Percentiles rank a stretch among this genome's conserved stretches.
Conservation (phyloP, 768 basidiomycete species). For the Lactifluus hygrophoroides region DNA sequence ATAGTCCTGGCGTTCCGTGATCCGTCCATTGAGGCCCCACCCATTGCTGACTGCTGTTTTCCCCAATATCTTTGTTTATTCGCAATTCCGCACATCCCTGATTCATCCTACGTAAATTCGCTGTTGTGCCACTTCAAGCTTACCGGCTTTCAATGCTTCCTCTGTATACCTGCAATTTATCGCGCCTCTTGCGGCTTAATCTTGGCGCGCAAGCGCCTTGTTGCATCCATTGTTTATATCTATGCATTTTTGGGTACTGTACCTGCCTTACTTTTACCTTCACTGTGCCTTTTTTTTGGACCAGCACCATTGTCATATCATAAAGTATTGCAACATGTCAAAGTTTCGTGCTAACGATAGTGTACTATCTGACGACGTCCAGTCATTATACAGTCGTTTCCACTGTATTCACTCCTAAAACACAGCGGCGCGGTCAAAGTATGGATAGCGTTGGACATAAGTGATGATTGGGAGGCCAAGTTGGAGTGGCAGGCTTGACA, state of each 20-base stretch:
- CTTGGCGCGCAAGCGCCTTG: not conserved
- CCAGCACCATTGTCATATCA: constrained; percentile 11
- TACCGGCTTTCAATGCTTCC: not conserved
- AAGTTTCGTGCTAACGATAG: constrained; percentile 12
- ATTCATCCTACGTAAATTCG: constrained; percentile 3
- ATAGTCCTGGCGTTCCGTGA: constrained; percentile 11
- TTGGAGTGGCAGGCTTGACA: too few species aligned
- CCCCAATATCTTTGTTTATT: not conserved
- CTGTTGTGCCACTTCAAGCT: not conserved
- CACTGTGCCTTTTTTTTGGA: constrained; percentile 1
- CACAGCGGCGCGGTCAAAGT: too few species aligned
- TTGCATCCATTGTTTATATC: constrained; percentile 17
- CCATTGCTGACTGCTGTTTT: not conserved
- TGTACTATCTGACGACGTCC: constrained; percentile 11
- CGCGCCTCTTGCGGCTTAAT: constrained; percentile 11
- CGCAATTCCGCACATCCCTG: constrained; percentile 2
- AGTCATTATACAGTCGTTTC: not conserved
- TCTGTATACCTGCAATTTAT: constrained; percentile 18
- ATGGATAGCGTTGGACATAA: too few species aligned
- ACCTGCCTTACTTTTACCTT: constrained; percentile 1
- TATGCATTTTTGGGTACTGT: constrained; percentile 13
- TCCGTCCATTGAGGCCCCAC: not conserved
- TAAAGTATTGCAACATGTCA: constrained; percentile 14
- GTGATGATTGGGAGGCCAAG: too few species aligned
- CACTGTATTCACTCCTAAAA: too few species aligned